Percentiles rank a stretch among this genome's conserved stretches.
These are phyloP conservation scores for Nothomitra cinnamomea DNA, from an alignment of 2,329 filamentous ascomycete genomes.

Conservation along the genomic window DNA sequence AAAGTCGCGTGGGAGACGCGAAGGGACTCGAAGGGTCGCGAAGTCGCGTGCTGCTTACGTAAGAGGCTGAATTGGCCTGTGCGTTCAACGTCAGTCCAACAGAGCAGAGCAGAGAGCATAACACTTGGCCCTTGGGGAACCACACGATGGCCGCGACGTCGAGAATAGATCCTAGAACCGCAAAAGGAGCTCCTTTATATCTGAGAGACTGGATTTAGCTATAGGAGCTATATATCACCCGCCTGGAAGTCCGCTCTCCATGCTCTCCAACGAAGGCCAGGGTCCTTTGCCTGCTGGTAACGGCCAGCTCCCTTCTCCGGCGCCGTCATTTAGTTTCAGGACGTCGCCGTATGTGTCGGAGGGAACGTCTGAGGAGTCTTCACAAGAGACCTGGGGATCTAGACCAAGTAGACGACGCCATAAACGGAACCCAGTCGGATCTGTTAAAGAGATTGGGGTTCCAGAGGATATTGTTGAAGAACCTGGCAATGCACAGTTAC, in stretches of 20 bases:
- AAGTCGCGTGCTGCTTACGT: no score
- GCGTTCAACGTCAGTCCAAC: no score
- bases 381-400: not conserved
- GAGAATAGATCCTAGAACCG: no score
- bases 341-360: slow-evolving; percentile 1
- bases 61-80: no score
- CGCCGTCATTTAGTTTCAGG: not conserved
- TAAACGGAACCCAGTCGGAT: not conserved
- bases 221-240: no score
- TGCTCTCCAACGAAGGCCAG: not conserved
- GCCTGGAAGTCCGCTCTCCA: not conserved
- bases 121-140: no score
- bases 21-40: no score
- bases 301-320: slow-evolving; percentile 6
- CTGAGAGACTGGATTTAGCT: no score
- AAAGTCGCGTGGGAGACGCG: no score
- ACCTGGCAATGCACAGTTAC: not conserved
- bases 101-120: no score
- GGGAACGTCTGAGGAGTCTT: not conserved
- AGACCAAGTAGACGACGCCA: not conserved
- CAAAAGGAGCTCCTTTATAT: no score
- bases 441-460: not conserved
- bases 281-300: not conserved
- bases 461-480: not conserved
- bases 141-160: no score